Evolutionary conservation across 1,284 basidiomycete species (phyloP), one percentile per base, ranked within the genome.

Genomic region (Leccinum solheimii): DNA sequence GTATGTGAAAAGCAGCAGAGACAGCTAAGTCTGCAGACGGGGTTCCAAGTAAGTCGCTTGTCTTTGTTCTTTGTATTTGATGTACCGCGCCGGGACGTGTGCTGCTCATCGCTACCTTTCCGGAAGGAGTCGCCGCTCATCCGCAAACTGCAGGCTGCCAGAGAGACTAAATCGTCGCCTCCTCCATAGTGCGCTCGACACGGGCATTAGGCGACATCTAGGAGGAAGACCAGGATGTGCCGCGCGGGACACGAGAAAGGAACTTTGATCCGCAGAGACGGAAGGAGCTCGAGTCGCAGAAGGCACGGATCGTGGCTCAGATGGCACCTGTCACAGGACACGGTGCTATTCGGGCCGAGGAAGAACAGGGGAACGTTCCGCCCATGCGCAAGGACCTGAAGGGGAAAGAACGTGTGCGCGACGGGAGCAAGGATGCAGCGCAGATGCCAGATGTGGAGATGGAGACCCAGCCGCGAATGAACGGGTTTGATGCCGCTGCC

Each of bases 221-320:
- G 19, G 82, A 86, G 69, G 86, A 85, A 57, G 79, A 79, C n/a
- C 65, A 69, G 21, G 69, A 73, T 26, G 55, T 63, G 53, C 63
- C 69, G 69, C 72, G 71, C 36, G 77, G 79, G 38, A 69, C 72
- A 23, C 67, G 80, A 57, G 80, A 81, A 57, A 76, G 72, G 63
- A 81, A 83, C 64, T 81, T 82, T 63, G 79, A 82, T 67, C 77
- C 83, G 64, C 71, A 80, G 55, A 76, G 85, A 67, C 84, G 81
- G 77, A 90, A 90, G 75, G 90, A 91, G 74, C 78, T 95, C 26
- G 91, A 92, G 71, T 85, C 85, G 14, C 93, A 95, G 77, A 95
- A 95, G 77, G 91, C 91, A 40, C 81, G 93, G 58, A 95, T 95
- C 63, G 92, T 95, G 1, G 91, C 91, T 43, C 91, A 95, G 78